Conservation (phyloP, 768 basidiomycete species). For the Mycena epipterygia region DNA sequence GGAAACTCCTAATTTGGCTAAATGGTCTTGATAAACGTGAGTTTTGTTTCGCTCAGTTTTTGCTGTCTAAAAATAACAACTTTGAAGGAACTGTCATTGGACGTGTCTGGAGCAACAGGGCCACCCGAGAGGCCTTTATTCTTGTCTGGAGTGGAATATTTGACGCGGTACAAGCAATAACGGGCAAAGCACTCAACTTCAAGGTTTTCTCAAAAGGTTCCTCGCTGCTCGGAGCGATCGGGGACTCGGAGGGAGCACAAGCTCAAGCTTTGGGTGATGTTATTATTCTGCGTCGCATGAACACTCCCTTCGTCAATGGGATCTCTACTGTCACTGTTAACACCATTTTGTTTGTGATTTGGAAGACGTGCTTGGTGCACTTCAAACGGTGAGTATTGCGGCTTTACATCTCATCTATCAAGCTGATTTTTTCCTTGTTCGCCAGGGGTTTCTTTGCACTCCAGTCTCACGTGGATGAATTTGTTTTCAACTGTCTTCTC, state of each 20-base stretch:
- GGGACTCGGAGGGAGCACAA: conserved; percentile 5
- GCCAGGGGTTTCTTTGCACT: background rate
- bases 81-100: background rate
- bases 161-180: background rate
- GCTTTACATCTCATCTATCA: too few relatives aligned
- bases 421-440: too few relatives aligned
- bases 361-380: conserved; percentile 14
- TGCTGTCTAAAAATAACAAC: too few relatives aligned
- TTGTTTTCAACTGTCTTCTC: background rate
- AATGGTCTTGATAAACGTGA: background rate
- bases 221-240: background rate
- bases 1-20: conserved; percentile 25
- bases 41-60: background rate
- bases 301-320: background rate
- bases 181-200: background rate
- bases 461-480: background rate
- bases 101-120: background rate
- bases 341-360: background rate
- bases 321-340: background rate
- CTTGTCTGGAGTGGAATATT: conserved; percentile 1
- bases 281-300: conserved; percentile 12
- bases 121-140: background rate
- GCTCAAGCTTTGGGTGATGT: conserved; percentile 9
- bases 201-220: background rate
- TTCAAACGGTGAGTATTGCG: background rate